Conservation (phyloP, 805 yeast genomes). For the Metschnikowia colocasiae region DNA sequence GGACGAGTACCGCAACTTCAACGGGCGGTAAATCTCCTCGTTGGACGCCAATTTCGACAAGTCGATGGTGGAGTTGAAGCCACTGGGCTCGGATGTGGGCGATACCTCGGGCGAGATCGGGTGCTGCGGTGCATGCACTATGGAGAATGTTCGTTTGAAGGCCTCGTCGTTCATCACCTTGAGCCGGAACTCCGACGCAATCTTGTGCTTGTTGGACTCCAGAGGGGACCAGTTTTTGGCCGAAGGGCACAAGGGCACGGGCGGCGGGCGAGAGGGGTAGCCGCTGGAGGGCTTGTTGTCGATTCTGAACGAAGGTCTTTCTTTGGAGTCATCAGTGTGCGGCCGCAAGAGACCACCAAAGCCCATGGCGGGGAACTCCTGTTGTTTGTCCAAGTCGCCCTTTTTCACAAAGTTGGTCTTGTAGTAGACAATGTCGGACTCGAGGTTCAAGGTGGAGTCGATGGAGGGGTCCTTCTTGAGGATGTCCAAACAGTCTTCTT, state of each 20-base stretch:
- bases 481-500: conserved; percentile 32
- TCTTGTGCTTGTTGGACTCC: conserved; percentile 22
- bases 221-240: conserved; percentile 41
- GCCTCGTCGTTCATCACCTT: conserved; percentile 38
- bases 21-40: conserved; percentile 37
- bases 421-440: conserved; percentile 42
- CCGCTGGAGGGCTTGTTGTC: conserved; percentile 10
- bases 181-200: conserved; percentile 32
- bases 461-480: conserved; percentile 22
- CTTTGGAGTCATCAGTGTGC: conserved; percentile 18
- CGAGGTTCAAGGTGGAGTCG: conserved; percentile 34
- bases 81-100: conserved; percentile 40
- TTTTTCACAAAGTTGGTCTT: conserved; percentile 41
- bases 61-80: conserved; percentile 40
- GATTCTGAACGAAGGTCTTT: conserved; percentile 36
- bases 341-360: conserved; percentile 12
- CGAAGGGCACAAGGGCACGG: conserved; percentile 35
- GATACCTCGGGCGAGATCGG: conserved; percentile 42
- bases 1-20: conserved; percentile 36
- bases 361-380: conserved; percentile 17
- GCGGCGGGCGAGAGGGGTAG: conserved; percentile 5
- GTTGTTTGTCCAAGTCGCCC: conserved; percentile 25
- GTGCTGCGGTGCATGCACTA: conserved; percentile 30
- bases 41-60: conserved; percentile 32
- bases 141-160: conserved; percentile 30